Base-by-base conservation (phyloP, 306 rosid genomes). In the Hylodesmum podocarpum region DNA sequence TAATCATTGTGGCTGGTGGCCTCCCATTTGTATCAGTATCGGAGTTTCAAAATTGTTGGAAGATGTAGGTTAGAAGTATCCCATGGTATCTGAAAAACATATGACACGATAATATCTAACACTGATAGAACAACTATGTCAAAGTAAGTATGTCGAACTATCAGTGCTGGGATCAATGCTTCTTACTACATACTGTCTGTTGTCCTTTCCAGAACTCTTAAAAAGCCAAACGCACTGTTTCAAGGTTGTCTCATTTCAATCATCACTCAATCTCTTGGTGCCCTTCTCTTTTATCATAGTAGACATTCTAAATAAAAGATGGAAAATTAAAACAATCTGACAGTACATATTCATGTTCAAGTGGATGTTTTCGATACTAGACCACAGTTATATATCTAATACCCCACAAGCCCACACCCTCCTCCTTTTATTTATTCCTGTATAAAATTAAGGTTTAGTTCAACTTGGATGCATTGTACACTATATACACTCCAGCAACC, bases 401-500 rank as follows among this genome's bases (percentile, higher is more conserved):
- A 75, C 27, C 16, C 50, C 62, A n/a, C 36, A 2, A 33, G 3
- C 36, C 6, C 12, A 1, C 63, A 75, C 46, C 61, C 46, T 62
- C 39, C 4, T 39, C 13, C 10, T 46, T n/a, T 36, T 27, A 15
- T 4, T 7, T 62, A n/a, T 9, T 19, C 72, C 27, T 58, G 39
- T 58, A n/a, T 47, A 70, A 10, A 50, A 21, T 33, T 40, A 70
- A 57, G 54, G 65, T 46, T 49, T 72, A 29, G 9, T 21, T 51
- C 27, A 78, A 46, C 70, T 34, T 8, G 51, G 24, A 4, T 25
- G 7, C 51, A 69, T 8, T 63, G 50, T 14, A 46, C 72, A 33
- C 37, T 29, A 43, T 70, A 18, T 16, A 62, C 3, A 41, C 40
- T 80, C 43, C 75, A 15, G 43, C 72, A 81, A 47, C 27, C 65